These are phyloP conservation scores for Cladosporium colombiae DNA, from an alignment of 2,329 filamentous ascomycete species.

Conservation along the genomic window DNA sequence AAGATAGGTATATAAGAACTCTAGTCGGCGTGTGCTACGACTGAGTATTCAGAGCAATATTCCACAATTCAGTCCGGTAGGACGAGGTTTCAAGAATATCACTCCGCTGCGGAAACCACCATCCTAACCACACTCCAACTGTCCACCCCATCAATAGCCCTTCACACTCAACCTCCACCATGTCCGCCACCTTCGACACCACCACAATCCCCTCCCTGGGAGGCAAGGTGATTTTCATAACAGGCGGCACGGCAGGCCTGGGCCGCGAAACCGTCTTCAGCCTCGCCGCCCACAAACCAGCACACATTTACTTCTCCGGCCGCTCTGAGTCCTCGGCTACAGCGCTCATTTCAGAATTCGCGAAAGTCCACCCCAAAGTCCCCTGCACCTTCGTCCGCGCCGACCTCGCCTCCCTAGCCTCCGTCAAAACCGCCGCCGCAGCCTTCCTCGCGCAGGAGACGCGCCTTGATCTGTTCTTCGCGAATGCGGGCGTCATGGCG, in stretches of 20 bases:
- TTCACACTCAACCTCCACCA: background rate
- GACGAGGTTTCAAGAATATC: background rate
- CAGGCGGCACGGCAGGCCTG: slow-evolving; percentile 38
- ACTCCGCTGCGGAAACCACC: background rate
- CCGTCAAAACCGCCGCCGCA: slow-evolving; percentile 28
- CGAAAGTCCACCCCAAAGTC: slow-evolving; percentile 24
- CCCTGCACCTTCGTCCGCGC: slow-evolving; percentile 42
- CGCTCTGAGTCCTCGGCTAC: slow-evolving; percentile 48
- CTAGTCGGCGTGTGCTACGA: background rate
- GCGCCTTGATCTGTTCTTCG: slow-evolving; percentile 36
- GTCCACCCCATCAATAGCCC: background rate
- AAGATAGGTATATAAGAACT: background rate
- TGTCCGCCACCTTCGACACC: slow-evolving; percentile 29
- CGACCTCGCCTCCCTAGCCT: slow-evolving; percentile 32
- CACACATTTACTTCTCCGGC: slow-evolving; percentile 56
- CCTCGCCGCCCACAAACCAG: slow-evolving; percentile 53
- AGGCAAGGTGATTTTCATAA: slow-evolving; percentile 47
- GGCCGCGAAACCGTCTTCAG: slow-evolving; percentile 45
- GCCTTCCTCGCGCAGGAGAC: slow-evolving; percentile 23
- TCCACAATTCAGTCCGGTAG: background rate
- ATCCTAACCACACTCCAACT: background rate
- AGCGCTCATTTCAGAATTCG: slow-evolving; percentile 41
- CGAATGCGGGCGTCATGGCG: slow-evolving; percentile 37
- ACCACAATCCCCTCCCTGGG: slow-evolving; percentile 43
- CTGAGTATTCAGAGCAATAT: background rate